Conservation (phyloP, 805 yeast genomes). For the Candida pseudofarinosa region DNA sequence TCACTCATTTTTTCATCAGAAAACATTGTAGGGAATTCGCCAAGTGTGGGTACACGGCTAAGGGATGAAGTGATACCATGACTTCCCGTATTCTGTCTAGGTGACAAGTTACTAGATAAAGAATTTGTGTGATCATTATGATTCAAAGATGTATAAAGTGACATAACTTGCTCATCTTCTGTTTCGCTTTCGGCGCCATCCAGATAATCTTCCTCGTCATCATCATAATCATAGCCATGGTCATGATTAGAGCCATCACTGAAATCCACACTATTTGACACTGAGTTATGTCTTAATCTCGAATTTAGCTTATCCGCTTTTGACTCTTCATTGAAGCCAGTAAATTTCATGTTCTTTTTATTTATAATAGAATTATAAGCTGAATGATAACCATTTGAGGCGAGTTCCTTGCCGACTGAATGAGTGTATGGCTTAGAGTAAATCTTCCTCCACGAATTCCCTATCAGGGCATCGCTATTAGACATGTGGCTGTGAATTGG, state of each 20-base stretch:
- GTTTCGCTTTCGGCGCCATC: conserved; percentile 31
- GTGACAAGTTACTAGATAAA: conserved; percentile 15
- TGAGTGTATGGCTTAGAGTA: neutral
- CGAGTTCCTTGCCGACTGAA: neutral
- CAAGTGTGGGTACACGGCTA: conserved; percentile 36
- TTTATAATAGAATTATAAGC: neutral
- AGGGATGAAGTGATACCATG: conserved; percentile 6
- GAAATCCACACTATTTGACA: conserved; percentile 7
- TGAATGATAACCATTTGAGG: neutral
- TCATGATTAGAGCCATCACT: conserved; percentile 7
- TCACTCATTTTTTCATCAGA: conserved; percentile 26
- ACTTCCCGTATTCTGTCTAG: conserved; percentile 7
- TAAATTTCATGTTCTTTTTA: neutral
- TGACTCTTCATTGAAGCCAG: conserved; percentile 2
- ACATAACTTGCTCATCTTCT: conserved; percentile 70
- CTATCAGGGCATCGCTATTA: neutral
- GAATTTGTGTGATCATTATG: conserved; percentile 21
- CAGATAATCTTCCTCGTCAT: neutral
- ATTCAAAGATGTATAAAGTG: conserved; percentile 53
- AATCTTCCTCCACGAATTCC: neutral
- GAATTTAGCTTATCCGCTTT: conserved; percentile 5
- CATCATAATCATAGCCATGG: conserved; percentile 12
- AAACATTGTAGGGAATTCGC: conserved; percentile 39
- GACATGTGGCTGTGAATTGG: neutral
- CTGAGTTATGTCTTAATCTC: conserved; percentile 3